phyloP scores from a whole-genome alignment of 345 rosid species.

The Camelina hispida region DNA sequence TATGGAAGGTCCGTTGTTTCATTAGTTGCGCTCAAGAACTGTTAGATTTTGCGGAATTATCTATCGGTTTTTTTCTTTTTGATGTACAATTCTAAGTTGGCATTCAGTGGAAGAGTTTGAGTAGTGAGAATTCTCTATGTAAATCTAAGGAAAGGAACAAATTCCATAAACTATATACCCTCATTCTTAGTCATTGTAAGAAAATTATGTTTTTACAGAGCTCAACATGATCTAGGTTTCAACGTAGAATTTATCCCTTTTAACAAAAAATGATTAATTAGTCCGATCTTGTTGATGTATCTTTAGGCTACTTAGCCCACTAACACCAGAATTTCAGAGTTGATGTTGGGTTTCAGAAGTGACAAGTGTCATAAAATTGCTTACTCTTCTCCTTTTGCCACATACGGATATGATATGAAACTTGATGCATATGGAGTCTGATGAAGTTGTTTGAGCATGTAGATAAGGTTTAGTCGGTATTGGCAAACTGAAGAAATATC shows the following conservation, averaged over 20 bases:
- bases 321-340: background rate
- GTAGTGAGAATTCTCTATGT: background rate
- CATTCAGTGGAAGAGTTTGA: background rate
- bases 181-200: background rate
- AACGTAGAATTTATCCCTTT: background rate
- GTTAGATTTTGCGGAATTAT: background rate
- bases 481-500: background rate
- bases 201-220: background rate
- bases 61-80: background rate
- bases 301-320: background rate
- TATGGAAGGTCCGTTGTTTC: constrained; percentile 9
- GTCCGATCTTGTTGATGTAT: background rate
- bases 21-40: constrained; percentile 16
- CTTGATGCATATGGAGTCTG: background rate
- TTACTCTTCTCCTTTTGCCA: background rate
- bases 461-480: background rate
- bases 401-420: background rate
- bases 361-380: background rate
- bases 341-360: background rate
- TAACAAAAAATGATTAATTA: background rate
- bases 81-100: background rate
- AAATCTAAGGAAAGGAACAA: background rate
- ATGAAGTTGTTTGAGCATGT: background rate
- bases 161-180: background rate
- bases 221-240: background rate